Conservation (phyloP, 129 eudicot species). For the Centaurea solstitialis region DNA sequence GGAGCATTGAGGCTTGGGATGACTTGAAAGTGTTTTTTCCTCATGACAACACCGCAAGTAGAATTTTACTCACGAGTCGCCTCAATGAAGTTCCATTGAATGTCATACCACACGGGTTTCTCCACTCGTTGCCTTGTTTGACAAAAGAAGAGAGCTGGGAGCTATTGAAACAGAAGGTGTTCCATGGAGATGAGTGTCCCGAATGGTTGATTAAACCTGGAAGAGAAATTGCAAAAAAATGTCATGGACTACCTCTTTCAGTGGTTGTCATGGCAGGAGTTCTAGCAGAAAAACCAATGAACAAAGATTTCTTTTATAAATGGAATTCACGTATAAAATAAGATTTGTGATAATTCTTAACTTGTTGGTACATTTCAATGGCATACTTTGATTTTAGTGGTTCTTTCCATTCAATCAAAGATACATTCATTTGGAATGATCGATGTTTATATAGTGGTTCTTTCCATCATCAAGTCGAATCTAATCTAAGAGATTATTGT, state of each 20-base stretch:
- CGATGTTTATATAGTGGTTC: too few species aligned
- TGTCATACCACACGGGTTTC: neutral
- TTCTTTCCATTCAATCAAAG: too few species aligned
- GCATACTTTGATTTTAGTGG: too few species aligned
- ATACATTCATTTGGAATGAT: too few species aligned
- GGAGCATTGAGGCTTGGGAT: neutral
- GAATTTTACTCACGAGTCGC: neutral
- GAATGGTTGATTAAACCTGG: conserved; percentile 12
- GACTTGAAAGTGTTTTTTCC: neutral
- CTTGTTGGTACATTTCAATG: too few species aligned
- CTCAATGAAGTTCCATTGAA: conserved; percentile 1
- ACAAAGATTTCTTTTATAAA: neutral
- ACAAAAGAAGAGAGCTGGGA: conserved; percentile 28
- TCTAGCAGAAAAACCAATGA: neutral
- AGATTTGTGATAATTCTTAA: too few species aligned
- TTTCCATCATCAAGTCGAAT: too few species aligned
- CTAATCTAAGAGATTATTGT: too few species aligned
- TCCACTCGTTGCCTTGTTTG: conserved; percentile 2
- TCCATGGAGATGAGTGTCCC: conserved; percentile 16
- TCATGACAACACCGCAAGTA: neutral
- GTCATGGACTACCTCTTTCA: conserved; percentile 12
- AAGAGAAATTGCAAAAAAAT: conserved; percentile 17
- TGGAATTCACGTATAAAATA: too few species aligned
- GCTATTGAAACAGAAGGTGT: conserved; percentile 15
- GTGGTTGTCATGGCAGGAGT: conserved; percentile 38